Evolutionary conservation across 2,329 filamentous ascomycete genomes (phyloP), one percentile per base, ranked within the genome.

Genomic region (Trichoderma simmonsii): DNA sequence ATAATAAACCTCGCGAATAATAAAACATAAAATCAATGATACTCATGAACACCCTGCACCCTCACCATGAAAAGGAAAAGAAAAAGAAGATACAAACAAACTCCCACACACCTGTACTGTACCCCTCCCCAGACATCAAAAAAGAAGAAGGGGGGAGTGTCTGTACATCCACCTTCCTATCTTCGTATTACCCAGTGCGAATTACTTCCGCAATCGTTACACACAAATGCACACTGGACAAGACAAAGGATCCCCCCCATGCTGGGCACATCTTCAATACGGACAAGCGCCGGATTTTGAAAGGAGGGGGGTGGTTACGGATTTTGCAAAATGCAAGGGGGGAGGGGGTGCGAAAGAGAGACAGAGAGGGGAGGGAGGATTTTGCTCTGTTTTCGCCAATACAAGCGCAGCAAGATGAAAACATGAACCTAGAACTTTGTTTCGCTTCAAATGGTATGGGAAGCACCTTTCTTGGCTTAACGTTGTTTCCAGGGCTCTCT

Each of bases 251-350:
- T 34, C 21, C 63, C 11, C 26, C 24, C 39, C 30, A 28, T 26
- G 28, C 15, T 60, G 12, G n/a, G 9, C n/a, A 51, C 24, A 26
- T 39, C 48, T 51, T 26, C 15, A 36, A 59, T 39, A n/a, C 15
- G 65, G 65, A 59, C 34, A 68, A 68, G 65, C 65, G 65, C 32
- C 51, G 65, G 48, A 39, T 36, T 36, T n/a, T 11, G 32, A 24
- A 21, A n/a, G n/a, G n/a, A 18, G 30, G 15, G 48, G 64, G 48
- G 21, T 15, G 15, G 56, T n/a, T 48, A 21, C 43, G 43, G 36
- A 39, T 51, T 21, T 21, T 21, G n/a, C 43, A 21, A 21, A 51
- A 51, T 39, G n/a, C n/a, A 51, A 24, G 28, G 59, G 59, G 34
- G 21, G 14, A 21, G 21, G 60, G 21, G 24, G 36, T 15, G 21